Base-by-base conservation (phyloP, 164 flowering plant species). In the Chloranthus sessilifolius region DNA sequence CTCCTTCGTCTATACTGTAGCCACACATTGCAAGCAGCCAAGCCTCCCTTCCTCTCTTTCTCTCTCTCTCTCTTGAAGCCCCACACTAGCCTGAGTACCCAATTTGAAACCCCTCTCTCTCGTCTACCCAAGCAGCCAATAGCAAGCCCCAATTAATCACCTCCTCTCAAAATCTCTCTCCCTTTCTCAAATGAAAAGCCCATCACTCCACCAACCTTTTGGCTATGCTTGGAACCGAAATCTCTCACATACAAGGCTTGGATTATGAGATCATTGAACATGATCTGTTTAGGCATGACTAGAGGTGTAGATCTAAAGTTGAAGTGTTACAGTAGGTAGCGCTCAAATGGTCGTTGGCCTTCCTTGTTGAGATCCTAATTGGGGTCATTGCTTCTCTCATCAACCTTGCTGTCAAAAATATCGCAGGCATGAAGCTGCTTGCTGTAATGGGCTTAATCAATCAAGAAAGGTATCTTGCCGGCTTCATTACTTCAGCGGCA, bases 271-370 rank as follows among this genome's bases (percentile, higher is more conserved):
- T 90, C 59, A 81, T 77, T 60, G 98, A 90, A 63, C 84, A 84
- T 68, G 98, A 90, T 72, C 73, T 90, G 25, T 90, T 90, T 69
- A 90, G 81, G 73, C 98, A 90, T 52, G 98, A 90, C 38, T 90
- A 95, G 98, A 84, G 98, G 61, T 75, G 80, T 68, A 76, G 95
- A 77, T 75, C 83, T 23, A 70, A 33, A 40, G 75, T 56, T 25
- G 80, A 90, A 69, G 86, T 90, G 0, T 41, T 87, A 59, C 95
- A 90, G 65, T 90, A 90, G 38, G 45, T 90, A 36, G 68, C 79
- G 67, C 51, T 75, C 58, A 90, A 90, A 68, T 90, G 98, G 98
- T 43, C 67, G 20, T 49, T 90, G 42, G 88, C 95, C 12, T 76
- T 70, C 51, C 73, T 87, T 26, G 79, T 90, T 41, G 98, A 95